These are phyloP conservation scores for Penicillium sp. DNA, from an alignment of 2,329 filamentous ascomycete species.

Conservation along the genomic window DNA sequence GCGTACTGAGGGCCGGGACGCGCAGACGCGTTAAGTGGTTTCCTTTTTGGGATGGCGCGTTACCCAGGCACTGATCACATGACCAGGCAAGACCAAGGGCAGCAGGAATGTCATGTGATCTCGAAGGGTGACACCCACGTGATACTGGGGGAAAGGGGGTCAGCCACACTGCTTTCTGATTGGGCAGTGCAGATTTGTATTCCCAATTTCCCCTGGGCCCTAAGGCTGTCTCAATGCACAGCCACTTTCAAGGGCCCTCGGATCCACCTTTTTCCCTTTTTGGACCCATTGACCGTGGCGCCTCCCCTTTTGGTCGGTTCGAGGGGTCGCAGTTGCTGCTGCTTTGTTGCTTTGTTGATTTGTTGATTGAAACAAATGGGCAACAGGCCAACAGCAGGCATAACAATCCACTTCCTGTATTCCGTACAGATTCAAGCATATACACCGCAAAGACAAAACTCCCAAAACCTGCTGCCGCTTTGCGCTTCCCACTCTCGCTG, in stretches of 20 bases:
- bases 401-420: neutral
- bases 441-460: neutral
- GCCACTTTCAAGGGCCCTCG: conserved; percentile 19
- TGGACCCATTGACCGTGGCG: conserved; percentile 9
- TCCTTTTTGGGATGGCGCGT: conserved; percentile 34
- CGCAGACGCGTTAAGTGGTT: conserved; percentile 45
- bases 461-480: neutral
- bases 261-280: conserved; percentile 22
- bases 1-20: conserved; percentile 30
- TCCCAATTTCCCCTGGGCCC: too few relatives aligned
- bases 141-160: conserved; percentile 13
- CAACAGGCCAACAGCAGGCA: neutral
- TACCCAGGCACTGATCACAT: conserved; percentile 10
- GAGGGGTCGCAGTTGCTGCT: conserved; percentile 1
- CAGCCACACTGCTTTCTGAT: neutral
- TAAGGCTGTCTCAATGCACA: conserved; percentile 3
- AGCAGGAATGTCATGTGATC: conserved; percentile 7
- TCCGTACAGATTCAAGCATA: neutral
- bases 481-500: conserved; percentile 20
- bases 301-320: neutral
- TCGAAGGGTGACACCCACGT: neutral
- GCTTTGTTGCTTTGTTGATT: neutral
- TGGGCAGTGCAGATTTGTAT: neutral
- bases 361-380: neutral
- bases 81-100: neutral